Percentiles rank a stretch among this genome's conserved stretches.
Evolutionary conservation across 768 basidiomycete genomes (phyloP).

Genomic region (Mrakia blollopis): DNA sequence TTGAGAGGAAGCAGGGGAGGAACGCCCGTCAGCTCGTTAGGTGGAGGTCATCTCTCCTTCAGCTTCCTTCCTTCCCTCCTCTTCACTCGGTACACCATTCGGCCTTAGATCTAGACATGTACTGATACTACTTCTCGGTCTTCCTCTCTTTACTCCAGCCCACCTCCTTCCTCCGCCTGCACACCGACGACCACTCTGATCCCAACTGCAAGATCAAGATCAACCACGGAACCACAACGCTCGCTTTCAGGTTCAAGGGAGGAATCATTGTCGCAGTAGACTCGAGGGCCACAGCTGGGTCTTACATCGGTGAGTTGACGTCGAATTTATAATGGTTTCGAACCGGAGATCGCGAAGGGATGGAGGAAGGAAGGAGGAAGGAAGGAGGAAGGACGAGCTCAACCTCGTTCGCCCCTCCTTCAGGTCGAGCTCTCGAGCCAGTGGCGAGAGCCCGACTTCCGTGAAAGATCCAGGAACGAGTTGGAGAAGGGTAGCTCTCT

Average conservation of each 20-base stretch:
- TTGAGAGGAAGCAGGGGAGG: background rate
- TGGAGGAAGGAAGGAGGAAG: background rate
- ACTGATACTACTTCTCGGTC: background rate
- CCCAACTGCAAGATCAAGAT: slow-evolving; percentile 95
- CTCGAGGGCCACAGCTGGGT: slow-evolving; percentile 93
- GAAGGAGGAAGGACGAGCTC: background rate
- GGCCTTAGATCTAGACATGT: no score
- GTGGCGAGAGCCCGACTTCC: background rate
- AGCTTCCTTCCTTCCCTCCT: background rate
- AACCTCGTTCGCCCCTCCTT: background rate
- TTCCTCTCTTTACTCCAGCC: slow-evolving; percentile 55
- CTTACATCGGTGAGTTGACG: slow-evolving; percentile 73
- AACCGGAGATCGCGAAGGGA: background rate
- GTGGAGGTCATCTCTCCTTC: background rate
- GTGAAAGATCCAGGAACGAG: no score
- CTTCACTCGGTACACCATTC: background rate
- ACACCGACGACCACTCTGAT: slow-evolving; percentile 94
- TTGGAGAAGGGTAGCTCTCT: no score
- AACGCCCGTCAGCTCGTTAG: background rate
- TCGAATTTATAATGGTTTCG: background rate
- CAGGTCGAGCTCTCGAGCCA: background rate
- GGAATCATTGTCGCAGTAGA: slow-evolving; percentile 99
- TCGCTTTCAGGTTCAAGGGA: slow-evolving; percentile 93
- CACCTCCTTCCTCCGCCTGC: slow-evolving; percentile 77
- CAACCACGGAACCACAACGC: slow-evolving; percentile 94